These are phyloP conservation scores for Pigoraptor vietnamica DNA, from an alignment of 78 protist species.

Conservation along the genomic window DNA sequence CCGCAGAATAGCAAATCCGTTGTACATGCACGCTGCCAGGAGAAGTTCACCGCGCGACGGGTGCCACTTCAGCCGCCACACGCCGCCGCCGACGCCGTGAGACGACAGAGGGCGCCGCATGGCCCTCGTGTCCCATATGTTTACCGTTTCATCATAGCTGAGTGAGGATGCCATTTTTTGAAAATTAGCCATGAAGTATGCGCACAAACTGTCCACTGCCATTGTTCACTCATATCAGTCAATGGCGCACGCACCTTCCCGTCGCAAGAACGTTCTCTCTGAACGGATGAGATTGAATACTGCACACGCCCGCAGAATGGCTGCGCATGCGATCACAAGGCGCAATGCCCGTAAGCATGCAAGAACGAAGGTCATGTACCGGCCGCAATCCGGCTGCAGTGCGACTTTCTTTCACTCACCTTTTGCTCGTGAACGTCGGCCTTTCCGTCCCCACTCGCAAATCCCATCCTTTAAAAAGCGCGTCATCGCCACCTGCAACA, in stretches of 20 bases:
- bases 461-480: slow-evolving; percentile 4
- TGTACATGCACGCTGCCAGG: slow-evolving; percentile 27
- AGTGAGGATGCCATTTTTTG: no score
- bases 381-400: no score
- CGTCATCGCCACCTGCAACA: slow-evolving; percentile 32
- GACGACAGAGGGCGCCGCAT: neutral
- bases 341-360: no score
- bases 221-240: no score
- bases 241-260: no score
- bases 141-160: slow-evolving; percentile 31
- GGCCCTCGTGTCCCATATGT: slow-evolving; percentile 15
- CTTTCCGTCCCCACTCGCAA: neutral
- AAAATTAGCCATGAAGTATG: no score
- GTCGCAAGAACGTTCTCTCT: neutral
- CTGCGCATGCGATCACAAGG: no score
- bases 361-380: no score
- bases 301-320: slow-evolving; percentile 27
- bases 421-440: slow-evolving; percentile 7
- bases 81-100: slow-evolving; percentile 19
- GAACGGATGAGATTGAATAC: neutral
- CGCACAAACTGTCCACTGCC: no score
- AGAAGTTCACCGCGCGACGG: neutral
- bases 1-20: neutral
- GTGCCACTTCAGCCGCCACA: slow-evolving; percentile 34
- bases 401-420: no score